A percentile compares a stretch with the other conserved stretches of the same genome.
phyloP scores from a whole-genome alignment of 1,284 basidiomycete genomes.

The Pterulicium gracile region DNA sequence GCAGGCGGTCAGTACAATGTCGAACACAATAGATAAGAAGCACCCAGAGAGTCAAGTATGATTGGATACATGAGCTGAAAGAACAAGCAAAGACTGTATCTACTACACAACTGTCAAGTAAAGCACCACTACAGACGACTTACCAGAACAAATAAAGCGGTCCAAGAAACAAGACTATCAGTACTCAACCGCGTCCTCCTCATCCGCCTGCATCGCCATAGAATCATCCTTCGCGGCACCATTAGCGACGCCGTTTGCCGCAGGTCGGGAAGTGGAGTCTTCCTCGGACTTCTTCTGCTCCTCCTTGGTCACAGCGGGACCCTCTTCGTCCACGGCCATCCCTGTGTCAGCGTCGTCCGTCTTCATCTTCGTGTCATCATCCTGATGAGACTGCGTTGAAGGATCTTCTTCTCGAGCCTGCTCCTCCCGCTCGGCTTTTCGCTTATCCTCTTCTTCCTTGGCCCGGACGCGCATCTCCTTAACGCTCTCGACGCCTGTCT shows the following conservation, averaged over 20 bases:
- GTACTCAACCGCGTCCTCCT: constrained; percentile 54
- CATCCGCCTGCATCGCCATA: constrained; percentile 33
- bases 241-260: constrained; percentile 31
- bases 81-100: too few species aligned
- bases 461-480: constrained; percentile 48
- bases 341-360: constrained; percentile 28
- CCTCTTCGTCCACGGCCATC: constrained; percentile 16
- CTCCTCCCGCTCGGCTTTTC: constrained; percentile 25
- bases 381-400: constrained; percentile 12
- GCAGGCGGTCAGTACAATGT: too few species aligned
- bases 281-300: constrained; percentile 25
- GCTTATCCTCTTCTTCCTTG: constrained; percentile 49
- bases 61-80: too few species aligned
- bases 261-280: constrained; percentile 12
- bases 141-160: too few species aligned
- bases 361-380: constrained; percentile 30
- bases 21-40: too few species aligned
- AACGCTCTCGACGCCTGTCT: constrained; percentile 50
- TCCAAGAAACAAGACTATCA: constrained; percentile 18
- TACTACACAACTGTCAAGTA: background rate
- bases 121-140: too few species aligned
- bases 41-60: too few species aligned
- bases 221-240: constrained; percentile 30
- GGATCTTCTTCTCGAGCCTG: constrained; percentile 9
- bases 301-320: constrained; percentile 22